These are phyloP conservation scores for Nitzschia palea DNA, from an alignment of 108 stramenopile genomes.

Conservation along the genomic window DNA sequence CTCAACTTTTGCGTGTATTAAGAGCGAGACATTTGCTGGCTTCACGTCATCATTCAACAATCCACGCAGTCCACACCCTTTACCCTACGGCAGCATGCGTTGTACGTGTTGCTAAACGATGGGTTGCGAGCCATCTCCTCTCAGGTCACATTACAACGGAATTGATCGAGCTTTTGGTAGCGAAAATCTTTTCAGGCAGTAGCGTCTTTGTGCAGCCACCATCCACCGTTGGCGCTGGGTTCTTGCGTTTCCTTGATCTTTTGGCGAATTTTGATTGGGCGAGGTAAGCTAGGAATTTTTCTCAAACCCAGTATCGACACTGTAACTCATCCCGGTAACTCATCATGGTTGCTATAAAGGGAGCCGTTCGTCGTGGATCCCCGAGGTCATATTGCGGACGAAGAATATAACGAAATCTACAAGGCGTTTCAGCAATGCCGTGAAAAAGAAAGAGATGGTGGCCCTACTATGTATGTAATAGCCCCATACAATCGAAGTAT, in stretches of 20 bases:
- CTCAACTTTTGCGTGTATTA: constrained; percentile 37
- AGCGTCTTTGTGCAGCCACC: constrained; percentile 49
- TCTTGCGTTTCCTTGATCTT: constrained; percentile 64
- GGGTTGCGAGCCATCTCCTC: constrained; percentile 78
- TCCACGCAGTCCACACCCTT: constrained; percentile 75
- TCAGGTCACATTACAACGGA: constrained; percentile 73
- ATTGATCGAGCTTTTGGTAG: constrained; percentile 80
- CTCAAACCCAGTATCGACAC: neutral
- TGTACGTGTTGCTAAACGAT: constrained; percentile 68
- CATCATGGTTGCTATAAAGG: constrained; percentile 28
- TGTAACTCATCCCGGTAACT: neutral
- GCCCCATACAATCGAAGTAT: constrained; percentile 62
- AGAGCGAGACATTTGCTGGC: constrained; percentile 64
- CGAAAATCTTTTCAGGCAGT: constrained; percentile 68
- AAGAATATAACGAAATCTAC: constrained; percentile 54
- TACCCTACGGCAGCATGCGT: constrained; percentile 77
- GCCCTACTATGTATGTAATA: constrained; percentile 83
- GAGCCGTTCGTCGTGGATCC: constrained; percentile 86
- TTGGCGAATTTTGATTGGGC: constrained; percentile 80
- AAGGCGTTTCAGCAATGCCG: constrained; percentile 62
- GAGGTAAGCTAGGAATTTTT: constrained; percentile 40
- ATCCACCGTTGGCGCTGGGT: constrained; percentile 59
- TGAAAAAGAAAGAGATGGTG: constrained; percentile 49
- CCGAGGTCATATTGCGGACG: constrained; percentile 60
- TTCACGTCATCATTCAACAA: constrained; percentile 74